Conservation (phyloP, 495 filamentous ascomycete genomes). For the Tetracladium setigerum region DNA sequence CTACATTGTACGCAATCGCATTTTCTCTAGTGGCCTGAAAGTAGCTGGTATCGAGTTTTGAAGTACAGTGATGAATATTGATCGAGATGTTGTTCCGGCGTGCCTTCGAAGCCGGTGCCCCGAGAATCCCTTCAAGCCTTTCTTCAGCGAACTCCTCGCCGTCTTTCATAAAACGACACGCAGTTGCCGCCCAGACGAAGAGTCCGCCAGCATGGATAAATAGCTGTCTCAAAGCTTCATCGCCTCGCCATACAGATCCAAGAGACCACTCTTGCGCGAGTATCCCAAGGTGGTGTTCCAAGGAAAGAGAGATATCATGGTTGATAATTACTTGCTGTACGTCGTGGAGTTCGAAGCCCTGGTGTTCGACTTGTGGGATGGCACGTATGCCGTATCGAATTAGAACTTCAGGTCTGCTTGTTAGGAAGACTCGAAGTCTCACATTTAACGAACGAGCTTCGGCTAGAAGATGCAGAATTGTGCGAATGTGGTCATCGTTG, state of each 20-base stretch:
- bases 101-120: constrained; percentile 1
- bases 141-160: constrained; percentile 6
- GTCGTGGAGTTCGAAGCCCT: constrained; percentile 23
- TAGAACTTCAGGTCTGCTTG: constrained; percentile 22
- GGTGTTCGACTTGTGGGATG: constrained; percentile 29
- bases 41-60: not conserved
- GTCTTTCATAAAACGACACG: constrained; percentile 2
- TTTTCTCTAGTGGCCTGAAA: not conserved
- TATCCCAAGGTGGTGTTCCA: not conserved
- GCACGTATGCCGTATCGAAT: constrained; percentile 20
- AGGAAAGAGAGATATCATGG: constrained; percentile 7
- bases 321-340: constrained; percentile 16
- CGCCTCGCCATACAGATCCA: constrained; percentile 5
- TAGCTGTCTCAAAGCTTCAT: constrained; percentile 1
- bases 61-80: constrained; percentile 5
- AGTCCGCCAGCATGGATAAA: not conserved
- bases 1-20: not conserved
- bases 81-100: constrained; percentile 10
- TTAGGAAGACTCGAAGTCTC: constrained; percentile 21
- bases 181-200: constrained; percentile 3
- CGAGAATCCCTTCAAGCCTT: constrained; percentile 5
- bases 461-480: constrained; percentile 18
- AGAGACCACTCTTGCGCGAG: constrained; percentile 2
- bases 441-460: constrained; percentile 9
- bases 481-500: not conserved